A percentile compares a stretch with the other conserved stretches of the same genome.
These are phyloP conservation scores for Mycosarcoma mackinlayi DNA, from an alignment of 1,284 basidiomycete genomes.

Conservation along the genomic window DNA sequence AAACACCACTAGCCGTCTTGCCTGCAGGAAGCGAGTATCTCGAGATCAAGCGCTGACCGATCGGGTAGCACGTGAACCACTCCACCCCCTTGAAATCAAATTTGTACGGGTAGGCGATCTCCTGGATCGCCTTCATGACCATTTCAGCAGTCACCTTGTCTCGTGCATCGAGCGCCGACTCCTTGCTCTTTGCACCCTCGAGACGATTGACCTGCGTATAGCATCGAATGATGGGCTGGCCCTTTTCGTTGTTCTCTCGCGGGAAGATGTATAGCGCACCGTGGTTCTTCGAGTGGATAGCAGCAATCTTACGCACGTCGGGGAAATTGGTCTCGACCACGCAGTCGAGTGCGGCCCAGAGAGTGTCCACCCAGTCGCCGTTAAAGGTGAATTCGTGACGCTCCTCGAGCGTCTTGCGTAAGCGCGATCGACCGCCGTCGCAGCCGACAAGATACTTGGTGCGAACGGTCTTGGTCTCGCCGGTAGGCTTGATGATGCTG, in stretches of 20 bases:
- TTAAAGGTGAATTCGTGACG: conserved; percentile 55
- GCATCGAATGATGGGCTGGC: conserved; percentile 66
- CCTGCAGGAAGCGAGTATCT: conserved; percentile 57
- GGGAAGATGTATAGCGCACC: conserved; percentile 68
- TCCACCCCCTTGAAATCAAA: conserved; percentile 69
- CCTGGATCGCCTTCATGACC: conserved; percentile 68
- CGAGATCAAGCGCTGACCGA: conserved; percentile 58
- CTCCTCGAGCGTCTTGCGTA: conserved; percentile 66
- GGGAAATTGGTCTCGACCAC: conserved; percentile 65
- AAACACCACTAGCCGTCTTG: conserved; percentile 17
- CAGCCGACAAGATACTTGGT: conserved; percentile 69
- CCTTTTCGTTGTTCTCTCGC: conserved; percentile 67
- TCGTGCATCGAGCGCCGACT: conserved; percentile 53
- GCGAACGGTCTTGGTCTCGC: conserved; percentile 61
- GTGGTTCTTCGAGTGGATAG: conserved; percentile 63
- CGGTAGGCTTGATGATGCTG: conserved; percentile 59
- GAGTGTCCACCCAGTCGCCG: conserved; percentile 65
- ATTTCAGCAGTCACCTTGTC: conserved; percentile 67
- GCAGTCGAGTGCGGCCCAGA: conserved; percentile 65
- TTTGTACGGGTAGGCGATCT: conserved; percentile 69
- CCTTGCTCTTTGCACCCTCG: conserved; percentile 57
- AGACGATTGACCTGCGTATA: conserved; percentile 68
- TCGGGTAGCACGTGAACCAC: conserved; percentile 69
- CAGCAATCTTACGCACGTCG: conserved; percentile 65
- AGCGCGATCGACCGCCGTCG: conserved; percentile 68